Conservation (phyloP, 441 rosid genomes). For the Flueggea neowawraea region DNA sequence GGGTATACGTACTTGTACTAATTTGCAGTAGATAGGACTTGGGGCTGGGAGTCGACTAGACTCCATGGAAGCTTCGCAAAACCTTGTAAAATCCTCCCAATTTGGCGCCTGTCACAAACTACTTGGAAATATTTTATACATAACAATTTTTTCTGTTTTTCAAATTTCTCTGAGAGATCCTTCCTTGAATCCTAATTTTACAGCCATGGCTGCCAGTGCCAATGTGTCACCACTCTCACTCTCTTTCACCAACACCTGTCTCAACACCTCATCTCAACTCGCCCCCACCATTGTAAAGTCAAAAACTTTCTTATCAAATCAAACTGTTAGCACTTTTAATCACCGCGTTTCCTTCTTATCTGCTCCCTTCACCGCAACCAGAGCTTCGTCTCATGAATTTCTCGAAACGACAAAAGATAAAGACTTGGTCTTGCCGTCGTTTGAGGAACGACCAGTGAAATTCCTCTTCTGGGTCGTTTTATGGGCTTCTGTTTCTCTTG, state of each 20-base stretch:
- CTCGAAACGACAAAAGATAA: conserved; percentile 28
- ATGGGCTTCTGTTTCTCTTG: conserved; percentile 62
- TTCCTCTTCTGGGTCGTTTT: conserved; percentile 53
- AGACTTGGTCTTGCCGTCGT: conserved; percentile 22
- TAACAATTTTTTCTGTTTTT: no score
- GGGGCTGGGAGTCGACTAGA: no score
- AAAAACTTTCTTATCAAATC: conserved; percentile 16
- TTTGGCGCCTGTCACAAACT: no score
- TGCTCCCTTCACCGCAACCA: conserved; percentile 10
- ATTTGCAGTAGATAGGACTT: no score
- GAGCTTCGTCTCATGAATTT: conserved; percentile 32
- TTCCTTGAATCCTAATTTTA: background rate
- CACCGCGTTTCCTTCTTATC: background rate
- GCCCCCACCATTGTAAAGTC: conserved; percentile 8
- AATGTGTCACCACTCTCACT: conserved; percentile 26
- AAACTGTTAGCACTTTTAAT: conserved; percentile 4
- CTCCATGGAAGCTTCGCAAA: no score
- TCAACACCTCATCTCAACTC: conserved; percentile 10
- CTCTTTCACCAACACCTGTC: conserved; percentile 30
- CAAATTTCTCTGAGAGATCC: background rate
- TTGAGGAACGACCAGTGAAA: conserved; percentile 40
- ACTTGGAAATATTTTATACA: no score
- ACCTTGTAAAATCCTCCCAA: no score
- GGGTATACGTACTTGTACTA: no score
- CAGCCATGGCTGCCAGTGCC: conserved; percentile 44